Percentiles rank a stretch among this genome's conserved stretches.
These are phyloP conservation scores for Macroventuria anomochaeta DNA, from an alignment of 2,329 filamentous ascomycete genomes.

Conservation along the genomic window DNA sequence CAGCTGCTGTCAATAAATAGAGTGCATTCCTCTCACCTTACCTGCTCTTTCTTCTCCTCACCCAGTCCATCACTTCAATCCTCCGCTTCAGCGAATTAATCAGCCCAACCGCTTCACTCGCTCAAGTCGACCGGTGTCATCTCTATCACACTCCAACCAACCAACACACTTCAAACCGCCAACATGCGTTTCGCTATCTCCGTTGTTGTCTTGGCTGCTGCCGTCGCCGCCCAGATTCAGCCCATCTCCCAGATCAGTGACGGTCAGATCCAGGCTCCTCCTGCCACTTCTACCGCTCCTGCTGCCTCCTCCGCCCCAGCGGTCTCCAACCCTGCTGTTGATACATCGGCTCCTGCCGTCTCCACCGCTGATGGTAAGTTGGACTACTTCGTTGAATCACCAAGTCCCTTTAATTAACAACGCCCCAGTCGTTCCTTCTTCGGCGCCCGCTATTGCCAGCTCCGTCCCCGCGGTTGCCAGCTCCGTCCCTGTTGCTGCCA, in stretches of 20 bases:
- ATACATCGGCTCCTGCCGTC: conserved; percentile 1
- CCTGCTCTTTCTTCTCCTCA: conserved; percentile 6
- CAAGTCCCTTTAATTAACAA: neutral
- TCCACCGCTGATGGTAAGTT: neutral
- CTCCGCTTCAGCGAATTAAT: neutral
- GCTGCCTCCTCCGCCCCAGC: conserved; percentile 11
- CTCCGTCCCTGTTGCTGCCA: conserved; percentile 2
- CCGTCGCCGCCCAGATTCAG: conserved; percentile 40
- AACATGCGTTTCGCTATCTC: conserved; percentile 44
- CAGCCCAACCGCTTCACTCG: neutral
- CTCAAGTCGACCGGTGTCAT: conserved; percentile 15
- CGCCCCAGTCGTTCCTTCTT: conserved; percentile 13
- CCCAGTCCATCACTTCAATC: conserved; percentile 4
- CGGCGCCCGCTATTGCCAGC: neutral
- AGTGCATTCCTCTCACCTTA: conserved; percentile 22
- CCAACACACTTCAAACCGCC: conserved; percentile 22
- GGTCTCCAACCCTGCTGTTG: neutral
- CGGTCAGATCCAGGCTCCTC: conserved; percentile 47
- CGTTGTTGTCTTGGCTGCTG: conserved; percentile 38
- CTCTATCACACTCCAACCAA: conserved; percentile 1
- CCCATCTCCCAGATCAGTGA: conserved; percentile 48
- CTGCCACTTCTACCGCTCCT: conserved; percentile 12
- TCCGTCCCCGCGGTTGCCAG: no score
- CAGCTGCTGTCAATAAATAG: conserved; percentile 20
- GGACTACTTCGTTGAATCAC: neutral